Evolutionary conservation across 2,329 filamentous ascomycete species (phyloP).

Genomic region (Aspergillus vadensis): DNA sequence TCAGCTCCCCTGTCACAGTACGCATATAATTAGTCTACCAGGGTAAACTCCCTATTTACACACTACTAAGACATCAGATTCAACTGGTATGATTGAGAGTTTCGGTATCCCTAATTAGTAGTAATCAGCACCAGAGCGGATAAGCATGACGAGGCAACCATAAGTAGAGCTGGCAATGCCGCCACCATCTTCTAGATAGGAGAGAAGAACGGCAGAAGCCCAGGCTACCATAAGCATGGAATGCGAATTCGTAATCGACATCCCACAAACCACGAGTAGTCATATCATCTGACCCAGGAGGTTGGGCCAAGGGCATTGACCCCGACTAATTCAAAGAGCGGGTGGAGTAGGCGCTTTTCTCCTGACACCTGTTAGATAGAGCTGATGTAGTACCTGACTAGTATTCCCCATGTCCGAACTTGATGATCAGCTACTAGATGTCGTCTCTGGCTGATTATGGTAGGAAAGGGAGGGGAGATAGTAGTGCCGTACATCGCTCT

Average conservation of each 20-base stretch:
- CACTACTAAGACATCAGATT: neutral
- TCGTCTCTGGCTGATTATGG: neutral
- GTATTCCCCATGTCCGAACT: neutral
- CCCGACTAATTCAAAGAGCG: slow-evolving; percentile 12
- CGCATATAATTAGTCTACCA: neutral
- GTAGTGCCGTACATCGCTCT: neutral
- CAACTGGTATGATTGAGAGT: neutral
- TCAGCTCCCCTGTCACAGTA: too few species aligned
- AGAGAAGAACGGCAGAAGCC: neutral
- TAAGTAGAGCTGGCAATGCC: neutral
- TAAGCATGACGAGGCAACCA: slow-evolving; percentile 9
- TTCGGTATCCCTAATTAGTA: neutral
- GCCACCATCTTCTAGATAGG: neutral
- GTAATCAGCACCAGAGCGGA: neutral
- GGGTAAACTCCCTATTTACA: neutral
- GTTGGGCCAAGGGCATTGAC: slow-evolving; percentile 12
- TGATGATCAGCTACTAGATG: slow-evolving; percentile 1
- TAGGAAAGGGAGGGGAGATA: neutral
- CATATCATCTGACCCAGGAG: slow-evolving; percentile 19
- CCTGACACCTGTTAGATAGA: slow-evolving; percentile 1
- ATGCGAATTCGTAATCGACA: neutral
- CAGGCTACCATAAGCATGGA: neutral
- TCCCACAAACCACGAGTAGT: slow-evolving; percentile 5
- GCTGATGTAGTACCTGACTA: slow-evolving; percentile 9
- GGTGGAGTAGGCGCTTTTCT: neutral